Evolutionary conservation across 495 filamentous ascomycete genomes (phyloP), one percentile per base, ranked within the genome.

Genomic region (Rusavskia elegans): DNA sequence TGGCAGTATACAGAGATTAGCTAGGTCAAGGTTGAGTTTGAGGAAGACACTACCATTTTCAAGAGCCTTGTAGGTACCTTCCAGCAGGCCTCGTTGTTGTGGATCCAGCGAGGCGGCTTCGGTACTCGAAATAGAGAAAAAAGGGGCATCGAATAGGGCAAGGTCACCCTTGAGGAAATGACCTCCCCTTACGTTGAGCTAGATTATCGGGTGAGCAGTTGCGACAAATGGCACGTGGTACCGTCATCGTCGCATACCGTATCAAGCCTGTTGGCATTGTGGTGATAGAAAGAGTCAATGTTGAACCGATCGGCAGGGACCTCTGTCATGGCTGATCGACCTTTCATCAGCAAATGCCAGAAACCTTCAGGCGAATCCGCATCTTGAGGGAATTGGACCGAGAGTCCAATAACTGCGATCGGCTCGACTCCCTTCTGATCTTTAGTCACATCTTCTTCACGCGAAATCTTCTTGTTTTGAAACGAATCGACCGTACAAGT

Each of bases 21-120:
- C 41, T 10, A 17, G 41, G 20, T 45, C 9, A 21, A 46, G 5
- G 6, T 46, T 25, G 8, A 46, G 14, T 35, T 35, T 7, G 7
- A 1, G 14, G 1, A 13, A 46, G 6, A 23, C 8, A 3, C 2
- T 16, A 23, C 44, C 76, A 32, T 71, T 71, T 54, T 81, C 76
- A n/a, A 81, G 59, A 5, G 77, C 77, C 53, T 77, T 71, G 53
- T 78, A 80, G 13, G 73, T 69, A 10, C 72, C 69, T 57, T 82
- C 77, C 21, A 83, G 70, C 9, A 74, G 51, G 19, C 78, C 53
- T 9, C 78, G 65, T 49, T 82, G 79, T 59, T 79, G 76, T 5
- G 79, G 79, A 53, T 82, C 78, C 38, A 80, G 75, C 21, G 77
- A 65, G 3, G 68, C 68, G 5, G 78, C 79, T 51, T 84, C 80